These are phyloP conservation scores for Neoscytalidium dimidiatum DNA, from an alignment of 2,329 filamentous ascomycete genomes.

Conservation along the genomic window DNA sequence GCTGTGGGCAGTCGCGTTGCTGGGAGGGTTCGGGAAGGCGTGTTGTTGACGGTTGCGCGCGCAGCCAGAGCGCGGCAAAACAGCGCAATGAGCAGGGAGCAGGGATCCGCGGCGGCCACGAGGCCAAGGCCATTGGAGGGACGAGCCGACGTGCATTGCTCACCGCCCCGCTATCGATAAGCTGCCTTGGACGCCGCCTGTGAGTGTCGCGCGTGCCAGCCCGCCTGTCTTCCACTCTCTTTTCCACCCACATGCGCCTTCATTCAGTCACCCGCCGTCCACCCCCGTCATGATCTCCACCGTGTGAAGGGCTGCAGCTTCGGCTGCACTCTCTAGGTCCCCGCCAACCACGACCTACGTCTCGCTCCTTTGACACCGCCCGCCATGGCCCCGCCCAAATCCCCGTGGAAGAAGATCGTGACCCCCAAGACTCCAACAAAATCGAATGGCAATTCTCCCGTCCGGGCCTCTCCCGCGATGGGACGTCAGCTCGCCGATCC, in stretches of 20 bases:
- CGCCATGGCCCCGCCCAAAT: slow-evolving; percentile 50
- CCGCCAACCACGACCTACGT: slow-evolving; percentile 32
- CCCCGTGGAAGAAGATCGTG: slow-evolving; percentile 43
- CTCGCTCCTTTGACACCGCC: slow-evolving; percentile 34
- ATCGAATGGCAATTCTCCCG: slow-evolving; percentile 24
- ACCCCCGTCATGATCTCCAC: slow-evolving; percentile 25
- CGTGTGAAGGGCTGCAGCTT: slow-evolving; percentile 49
- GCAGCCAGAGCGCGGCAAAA: background rate
- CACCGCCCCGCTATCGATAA: slow-evolving; percentile 17
- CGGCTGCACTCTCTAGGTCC: slow-evolving; percentile 47
- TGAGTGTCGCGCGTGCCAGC: background rate
- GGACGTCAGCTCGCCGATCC: slow-evolving; percentile 26
- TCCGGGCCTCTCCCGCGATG: slow-evolving; percentile 24
- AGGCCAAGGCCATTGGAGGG: background rate
- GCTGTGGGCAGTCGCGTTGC: slow-evolving; percentile 1
- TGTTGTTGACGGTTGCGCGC: background rate
- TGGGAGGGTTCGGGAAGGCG: background rate
- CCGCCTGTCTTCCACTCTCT: background rate
- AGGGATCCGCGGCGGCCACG: background rate
- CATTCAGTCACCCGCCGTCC: background rate
- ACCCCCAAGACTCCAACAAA: slow-evolving; percentile 35
- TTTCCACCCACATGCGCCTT: background rate
- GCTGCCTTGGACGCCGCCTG: background rate
- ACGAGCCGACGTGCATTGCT: background rate
- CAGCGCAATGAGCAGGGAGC: background rate